Conservation (phyloP, 495 filamentous ascomycete species). For the Penicillium dipodomyicola region DNA sequence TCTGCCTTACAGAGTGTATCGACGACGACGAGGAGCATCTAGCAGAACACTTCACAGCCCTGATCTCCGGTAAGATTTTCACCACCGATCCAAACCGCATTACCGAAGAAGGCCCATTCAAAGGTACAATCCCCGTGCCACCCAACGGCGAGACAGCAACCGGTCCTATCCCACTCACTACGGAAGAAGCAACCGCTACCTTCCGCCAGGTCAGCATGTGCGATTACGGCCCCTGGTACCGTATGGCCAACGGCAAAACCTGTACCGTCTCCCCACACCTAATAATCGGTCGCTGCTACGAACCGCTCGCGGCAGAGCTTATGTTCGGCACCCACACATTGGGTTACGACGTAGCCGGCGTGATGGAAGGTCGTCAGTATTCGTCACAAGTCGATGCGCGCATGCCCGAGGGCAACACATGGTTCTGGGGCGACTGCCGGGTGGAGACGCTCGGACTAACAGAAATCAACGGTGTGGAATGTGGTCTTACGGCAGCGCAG, state of each 20-base stretch:
- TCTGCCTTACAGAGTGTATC: conserved; percentile 43
- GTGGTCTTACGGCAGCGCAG: conserved; percentile 39
- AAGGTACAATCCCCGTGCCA: neutral
- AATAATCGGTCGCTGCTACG: conserved; percentile 55
- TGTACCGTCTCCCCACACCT: conserved; percentile 49
- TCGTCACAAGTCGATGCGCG: conserved; percentile 44
- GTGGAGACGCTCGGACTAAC: conserved; percentile 54
- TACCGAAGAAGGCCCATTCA: conserved; percentile 20
- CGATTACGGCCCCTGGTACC: conserved; percentile 51
- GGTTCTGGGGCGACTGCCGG: conserved; percentile 58
- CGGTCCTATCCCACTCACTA: conserved; percentile 29
- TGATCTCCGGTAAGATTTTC: conserved; percentile 50
- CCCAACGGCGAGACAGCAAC: neutral
- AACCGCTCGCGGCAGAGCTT: conserved; percentile 46
- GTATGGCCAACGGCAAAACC: conserved; percentile 33
- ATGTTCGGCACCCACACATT: conserved; percentile 38
- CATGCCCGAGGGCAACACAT: conserved; percentile 41
- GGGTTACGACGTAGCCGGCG: conserved; percentile 35
- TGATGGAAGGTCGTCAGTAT: conserved; percentile 42
- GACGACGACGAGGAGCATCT: conserved; percentile 45
- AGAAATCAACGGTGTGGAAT: conserved; percentile 51
- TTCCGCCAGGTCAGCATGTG: conserved; percentile 44
- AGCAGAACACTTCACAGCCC: conserved; percentile 40
- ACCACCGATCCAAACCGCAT: conserved; percentile 38
- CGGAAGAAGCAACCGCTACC: conserved; percentile 30